Percentiles rank a stretch among this genome's conserved stretches.
phyloP scores from a whole-genome alignment of 73 alveolate species.

The Uronychia setigera region DNA sequence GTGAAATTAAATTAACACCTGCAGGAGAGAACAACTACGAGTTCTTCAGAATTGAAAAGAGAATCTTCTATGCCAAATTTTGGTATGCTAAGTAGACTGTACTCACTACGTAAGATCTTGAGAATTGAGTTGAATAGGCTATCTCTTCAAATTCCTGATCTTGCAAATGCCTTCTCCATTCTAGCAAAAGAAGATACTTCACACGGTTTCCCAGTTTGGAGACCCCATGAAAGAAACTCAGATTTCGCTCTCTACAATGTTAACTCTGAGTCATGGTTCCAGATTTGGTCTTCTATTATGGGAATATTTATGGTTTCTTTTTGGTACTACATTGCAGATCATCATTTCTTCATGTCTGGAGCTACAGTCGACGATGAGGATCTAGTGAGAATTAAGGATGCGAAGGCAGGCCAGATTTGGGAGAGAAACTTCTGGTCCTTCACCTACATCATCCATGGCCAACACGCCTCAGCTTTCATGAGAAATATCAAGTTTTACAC shows the following conservation, averaged over 20 bases:
- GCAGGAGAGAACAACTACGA: constrained; percentile 65
- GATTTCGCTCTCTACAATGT: constrained; percentile 67
- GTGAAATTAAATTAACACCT: not conserved
- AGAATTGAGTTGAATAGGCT: constrained; percentile 21
- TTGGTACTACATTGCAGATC: constrained; percentile 66
- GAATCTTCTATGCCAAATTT: constrained; percentile 54
- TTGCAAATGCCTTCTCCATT: constrained; percentile 62
- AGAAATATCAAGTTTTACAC: constrained; percentile 59
- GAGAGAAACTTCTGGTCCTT: constrained; percentile 71
- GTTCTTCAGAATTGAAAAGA: constrained; percentile 58
- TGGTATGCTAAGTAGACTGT: constrained; percentile 48
- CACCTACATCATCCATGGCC: constrained; percentile 65
- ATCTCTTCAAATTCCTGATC: constrained; percentile 63
- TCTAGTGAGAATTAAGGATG: constrained; percentile 55
- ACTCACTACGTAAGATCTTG: constrained; percentile 33
- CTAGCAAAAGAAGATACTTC: constrained; percentile 67
- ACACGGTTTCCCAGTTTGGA: constrained; percentile 77
- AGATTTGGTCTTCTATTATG: constrained; percentile 55
- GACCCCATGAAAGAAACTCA: constrained; percentile 72
- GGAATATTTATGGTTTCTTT: constrained; percentile 45
- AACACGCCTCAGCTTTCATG: constrained; percentile 59
- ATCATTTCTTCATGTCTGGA: constrained; percentile 46
- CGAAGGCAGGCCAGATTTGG: constrained; percentile 60
- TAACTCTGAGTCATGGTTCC: constrained; percentile 75
- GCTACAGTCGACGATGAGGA: constrained; percentile 65